A percentile compares a stretch with the other conserved stretches of the same genome.
These are phyloP conservation scores for Hygrophila difformis DNA, from an alignment of 257 asterid genomes.

Conservation along the genomic window DNA sequence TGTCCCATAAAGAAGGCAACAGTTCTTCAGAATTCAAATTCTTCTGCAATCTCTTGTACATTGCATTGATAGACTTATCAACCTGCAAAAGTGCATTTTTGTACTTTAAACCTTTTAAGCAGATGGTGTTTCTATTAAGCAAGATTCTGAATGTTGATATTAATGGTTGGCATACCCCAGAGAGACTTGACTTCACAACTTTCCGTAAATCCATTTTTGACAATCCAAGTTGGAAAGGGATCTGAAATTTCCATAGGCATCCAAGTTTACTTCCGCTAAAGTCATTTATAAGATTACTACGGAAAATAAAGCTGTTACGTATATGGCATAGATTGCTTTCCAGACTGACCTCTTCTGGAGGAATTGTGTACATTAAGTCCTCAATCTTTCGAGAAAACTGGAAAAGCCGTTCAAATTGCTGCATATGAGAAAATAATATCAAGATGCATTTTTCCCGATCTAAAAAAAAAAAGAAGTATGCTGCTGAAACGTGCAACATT, in stretches of 20 bases:
- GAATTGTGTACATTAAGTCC: slow-evolving; percentile 78
- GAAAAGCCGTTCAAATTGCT: slow-evolving; percentile 95
- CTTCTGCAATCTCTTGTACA: slow-evolving; percentile 82
- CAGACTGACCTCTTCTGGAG: slow-evolving; percentile 87
- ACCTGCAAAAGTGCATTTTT: slow-evolving; percentile 35
- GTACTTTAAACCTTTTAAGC: too few relatives aligned
- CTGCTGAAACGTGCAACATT: not conserved
- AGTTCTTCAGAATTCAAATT: slow-evolving; percentile 54
- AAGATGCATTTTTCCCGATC: not conserved
- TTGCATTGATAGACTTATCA: slow-evolving; percentile 73
- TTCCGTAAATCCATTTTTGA: slow-evolving; percentile 91
- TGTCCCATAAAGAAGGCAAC: slow-evolving; percentile 98
- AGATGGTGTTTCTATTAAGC: slow-evolving; percentile 5
- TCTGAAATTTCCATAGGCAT: slow-evolving; percentile 43
- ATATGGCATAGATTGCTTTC: slow-evolving; percentile 11
- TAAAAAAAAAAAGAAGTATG: slow-evolving; percentile 3
- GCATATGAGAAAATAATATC: slow-evolving; percentile 23
- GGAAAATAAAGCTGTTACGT: too few relatives aligned
- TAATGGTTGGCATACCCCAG: slow-evolving; percentile 61
- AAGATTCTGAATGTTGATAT: slow-evolving; percentile 14
- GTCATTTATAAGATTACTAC: too few relatives aligned
- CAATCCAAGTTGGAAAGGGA: slow-evolving; percentile 93
- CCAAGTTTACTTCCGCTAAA: slow-evolving; percentile 5
- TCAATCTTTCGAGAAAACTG: slow-evolving; percentile 76
- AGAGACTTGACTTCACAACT: slow-evolving; percentile 83